phyloP scores from a whole-genome alignment of 176 grass and related monocot species.

The Avena insularis region DNA sequence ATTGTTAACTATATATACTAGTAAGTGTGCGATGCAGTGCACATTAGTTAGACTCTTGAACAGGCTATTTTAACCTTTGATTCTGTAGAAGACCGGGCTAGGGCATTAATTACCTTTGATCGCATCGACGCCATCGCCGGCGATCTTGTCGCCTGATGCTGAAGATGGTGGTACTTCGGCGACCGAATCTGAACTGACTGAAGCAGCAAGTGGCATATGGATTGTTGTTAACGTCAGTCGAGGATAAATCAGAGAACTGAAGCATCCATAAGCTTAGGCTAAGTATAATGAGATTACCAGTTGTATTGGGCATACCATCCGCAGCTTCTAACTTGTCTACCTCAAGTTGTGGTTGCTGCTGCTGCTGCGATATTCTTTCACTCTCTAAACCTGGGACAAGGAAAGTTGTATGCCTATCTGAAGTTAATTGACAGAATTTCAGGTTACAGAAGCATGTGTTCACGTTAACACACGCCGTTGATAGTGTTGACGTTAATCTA shows the following conservation, averaged over 20 bases:
- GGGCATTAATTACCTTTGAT: conserved; percentile 17
- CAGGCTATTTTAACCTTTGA: background rate
- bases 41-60: background rate
- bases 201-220: background rate
- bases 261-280: background rate
- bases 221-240: background rate
- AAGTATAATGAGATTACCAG: background rate
- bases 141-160: background rate
- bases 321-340: background rate
- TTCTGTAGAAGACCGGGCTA: background rate
- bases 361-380: background rate
- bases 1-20: too few species aligned
- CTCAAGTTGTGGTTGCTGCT: conserved; percentile 15
- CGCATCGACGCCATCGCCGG: background rate
- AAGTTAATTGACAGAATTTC: background rate
- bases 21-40: too few species aligned
- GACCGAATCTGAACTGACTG: conserved; percentile 18
- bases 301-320: background rate
- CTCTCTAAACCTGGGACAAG: conserved; percentile 27
- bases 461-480: too few species aligned
- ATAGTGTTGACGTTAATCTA: too few species aligned
- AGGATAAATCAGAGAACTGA: background rate
- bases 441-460: background rate
- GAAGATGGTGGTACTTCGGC: background rate
- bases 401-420: background rate